These are phyloP conservation scores for Penicillium verhagenii DNA, from an alignment of 495 filamentous ascomycete species.

Conservation along the genomic window DNA sequence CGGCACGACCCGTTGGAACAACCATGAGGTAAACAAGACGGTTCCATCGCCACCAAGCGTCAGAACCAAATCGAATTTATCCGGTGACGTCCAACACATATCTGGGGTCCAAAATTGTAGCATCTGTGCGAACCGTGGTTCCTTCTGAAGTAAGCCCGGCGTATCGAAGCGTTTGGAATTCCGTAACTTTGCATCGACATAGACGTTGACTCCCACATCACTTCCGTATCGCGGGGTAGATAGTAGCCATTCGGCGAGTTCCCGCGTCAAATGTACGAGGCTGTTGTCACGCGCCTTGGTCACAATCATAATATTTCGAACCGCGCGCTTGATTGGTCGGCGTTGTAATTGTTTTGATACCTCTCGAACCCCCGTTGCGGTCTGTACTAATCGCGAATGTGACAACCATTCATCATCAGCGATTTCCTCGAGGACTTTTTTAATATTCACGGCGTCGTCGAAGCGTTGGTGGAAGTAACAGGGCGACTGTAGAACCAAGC, in stretches of 20 bases:
- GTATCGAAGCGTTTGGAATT: conserved; percentile 84
- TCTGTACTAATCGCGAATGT: conserved; percentile 89
- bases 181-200: conserved; percentile 87
- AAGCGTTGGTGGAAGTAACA: conserved; percentile 98
- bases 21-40: conserved; percentile 87
- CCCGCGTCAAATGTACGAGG: conserved; percentile 79
- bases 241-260: conserved; percentile 83
- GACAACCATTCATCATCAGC: conserved; percentile 83
- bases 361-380: conserved; percentile 89
- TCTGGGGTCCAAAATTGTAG: conserved; percentile 93
- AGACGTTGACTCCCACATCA: conserved; percentile 82
- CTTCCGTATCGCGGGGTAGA: conserved; percentile 78
- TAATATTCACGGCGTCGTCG: conserved; percentile 91
- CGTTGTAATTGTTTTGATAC: conserved; percentile 92
- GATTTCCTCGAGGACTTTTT: conserved; percentile 94
- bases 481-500: conserved; percentile 74
- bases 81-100: conserved; percentile 83
- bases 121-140: conserved; percentile 72
- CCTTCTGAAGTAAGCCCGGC: conserved; percentile 65
- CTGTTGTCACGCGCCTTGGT: conserved; percentile 94
- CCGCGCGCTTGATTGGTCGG: conserved; percentile 80
- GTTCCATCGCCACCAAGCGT: conserved; percentile 93
- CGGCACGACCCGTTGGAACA: conserved; percentile 90
- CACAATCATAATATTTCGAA: conserved; percentile 90
- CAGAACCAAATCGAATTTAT: conserved; percentile 89